Base-by-base conservation (phyloP, 2,329 filamentous ascomycete species). In the Endocalyx cinctus region DNA sequence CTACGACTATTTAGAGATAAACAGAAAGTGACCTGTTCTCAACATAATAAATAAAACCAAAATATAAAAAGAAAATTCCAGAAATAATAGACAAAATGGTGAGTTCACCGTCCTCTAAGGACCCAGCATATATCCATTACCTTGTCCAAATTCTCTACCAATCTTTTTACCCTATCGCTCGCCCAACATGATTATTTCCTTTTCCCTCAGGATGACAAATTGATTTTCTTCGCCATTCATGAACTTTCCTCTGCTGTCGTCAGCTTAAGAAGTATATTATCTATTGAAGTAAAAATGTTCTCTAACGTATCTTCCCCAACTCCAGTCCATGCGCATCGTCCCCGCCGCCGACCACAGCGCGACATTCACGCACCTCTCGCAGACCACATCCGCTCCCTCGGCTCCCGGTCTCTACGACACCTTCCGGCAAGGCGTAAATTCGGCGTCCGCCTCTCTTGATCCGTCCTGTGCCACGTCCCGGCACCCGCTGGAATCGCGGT, bases 331-430 rank as follows among this genome's bases (percentile, higher is more conserved):
- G 75, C 87, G 88, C 67, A 84, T 98, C 67, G 79, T 87, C 48
- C 92, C 92, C 58, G 60, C 79, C 41, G 63, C 79, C 52, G 57
- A 69, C 48, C 77, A 90, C 70, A 64, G 79, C 51, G 77, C 71
- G 48, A 72, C 76, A 57, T 82, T 77, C 66, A 72, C 70, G 53
- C 82, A 84, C 67, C 66, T 72, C 48, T 52, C 72, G 37, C 62
- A 73, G 57, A 74, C 72, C 46, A 73, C 75, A 50, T 79, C 77
- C 35, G 92, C 92, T 4, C 92, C 92, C 49, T 96, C 90, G 1
- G 90, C 88, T 12, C 89, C 89, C 0, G 90, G 90, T 49, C 73
- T 97, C 45, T 89, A 94, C 73, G 92, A 97, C 70, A 89, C 85
- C 13, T 84, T 98, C 50, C 89, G 92, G 55, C 72, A 82, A 43